Evolutionary conservation across 2,329 filamentous ascomycete species (phyloP).

Genomic region (Sporothrix protearum): DNA sequence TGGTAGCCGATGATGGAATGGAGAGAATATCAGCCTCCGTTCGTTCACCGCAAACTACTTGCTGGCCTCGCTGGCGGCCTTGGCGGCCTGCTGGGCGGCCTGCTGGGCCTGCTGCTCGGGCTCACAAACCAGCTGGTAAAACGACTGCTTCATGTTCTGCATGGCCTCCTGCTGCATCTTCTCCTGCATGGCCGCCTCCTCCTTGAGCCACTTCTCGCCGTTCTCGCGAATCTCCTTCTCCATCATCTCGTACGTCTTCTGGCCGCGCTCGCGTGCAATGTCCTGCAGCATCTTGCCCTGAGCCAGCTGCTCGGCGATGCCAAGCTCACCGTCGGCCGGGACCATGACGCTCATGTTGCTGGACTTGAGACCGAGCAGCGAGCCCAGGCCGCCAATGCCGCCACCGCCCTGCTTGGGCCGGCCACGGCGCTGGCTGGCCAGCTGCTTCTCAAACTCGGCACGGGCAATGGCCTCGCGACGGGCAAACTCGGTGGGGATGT

Average conservation of each 20-base stretch:
- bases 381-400: constrained; percentile 64
- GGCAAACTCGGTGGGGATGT: constrained; percentile 88
- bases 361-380: constrained; percentile 73
- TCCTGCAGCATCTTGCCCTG: constrained; percentile 98
- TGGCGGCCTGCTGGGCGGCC: background rate
- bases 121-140: constrained; percentile 56
- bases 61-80: background rate
- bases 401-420: constrained; percentile 45
- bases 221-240: constrained; percentile 91
- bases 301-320: constrained; percentile 70
- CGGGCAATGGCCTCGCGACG: constrained; percentile 81
- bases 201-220: constrained; percentile 91
- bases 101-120: background rate
- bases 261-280: constrained; percentile 84
- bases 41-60: too few species aligned
- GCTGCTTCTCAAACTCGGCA: constrained; percentile 75
- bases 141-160: constrained; percentile 83
- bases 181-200: constrained; percentile 85
- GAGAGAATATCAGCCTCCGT: background rate
- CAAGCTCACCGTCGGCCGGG: constrained; percentile 62
- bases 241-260: constrained; percentile 82
- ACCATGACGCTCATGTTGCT: constrained; percentile 61
- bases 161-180: constrained; percentile 86
- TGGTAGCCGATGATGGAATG: background rate
- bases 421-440: constrained; percentile 65